Base-by-base conservation (phyloP, 1,284 basidiomycete species). In the Austroboletus novae-zelandiae region DNA sequence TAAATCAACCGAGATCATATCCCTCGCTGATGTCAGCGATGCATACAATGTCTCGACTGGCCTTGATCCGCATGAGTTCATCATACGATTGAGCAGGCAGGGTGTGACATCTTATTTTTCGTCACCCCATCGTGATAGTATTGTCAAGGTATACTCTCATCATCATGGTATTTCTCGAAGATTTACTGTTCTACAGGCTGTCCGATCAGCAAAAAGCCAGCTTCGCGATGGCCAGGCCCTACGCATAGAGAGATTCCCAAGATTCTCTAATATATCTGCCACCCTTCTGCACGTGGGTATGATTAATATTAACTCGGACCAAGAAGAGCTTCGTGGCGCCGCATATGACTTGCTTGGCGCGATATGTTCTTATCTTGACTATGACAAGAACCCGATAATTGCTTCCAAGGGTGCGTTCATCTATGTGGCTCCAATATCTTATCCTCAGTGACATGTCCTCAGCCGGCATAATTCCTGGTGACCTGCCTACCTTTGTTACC, bases 251-350 rank as follows among this genome's bases (percentile, higher is more conserved):
- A 77, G 89, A 14, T 84, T 85, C 54, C 81, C 88, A 13, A 78
- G 88, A 40, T 83, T 91, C 48, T 89, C 86, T 2, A 93, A 93
- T 61, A 84, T 92, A 15, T 86, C 89, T 9, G 89, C 91, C 0
- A 89, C 89, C 0, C 70, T 95, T 42, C 73, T 94, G 14, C 91
- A 93, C 57, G 80, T 93, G 34, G 89, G 89, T 10, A 78, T 95
- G 67, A 74, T 91, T 30, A 90, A 87, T 58, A 74, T 93, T 40
- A 83, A 85, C 49, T 76, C 81, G 4, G 77, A 80, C 29, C 84
- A 91, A 53, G 86, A 90, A 56, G 81, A 84, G 46, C 76, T 94
- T n/a, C 79, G 91, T 4, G 73, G 78, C 35, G 86, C 87, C 6
- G 88, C 89, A 1, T 90, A 90, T 62, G 83, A 89, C 57, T 77